Evolutionary conservation across 768 basidiomycete species (phyloP).

Genomic region (Suillus discolor): DNA sequence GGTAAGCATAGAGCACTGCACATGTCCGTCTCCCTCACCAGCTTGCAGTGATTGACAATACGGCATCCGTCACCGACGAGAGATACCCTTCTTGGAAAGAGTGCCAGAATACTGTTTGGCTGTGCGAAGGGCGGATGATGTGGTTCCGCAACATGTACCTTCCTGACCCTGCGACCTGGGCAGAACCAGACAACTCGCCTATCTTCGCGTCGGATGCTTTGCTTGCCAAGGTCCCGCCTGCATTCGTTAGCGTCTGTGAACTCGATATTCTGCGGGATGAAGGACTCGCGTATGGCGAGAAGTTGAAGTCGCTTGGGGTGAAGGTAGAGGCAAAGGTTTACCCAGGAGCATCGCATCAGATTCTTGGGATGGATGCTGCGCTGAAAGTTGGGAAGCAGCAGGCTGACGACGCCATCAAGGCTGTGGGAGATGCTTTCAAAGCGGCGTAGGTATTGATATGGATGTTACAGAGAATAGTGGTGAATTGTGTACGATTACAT

Average conservation of each 20-base stretch:
- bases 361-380: conserved; percentile 69
- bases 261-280: conserved; percentile 70
- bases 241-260: conserved; percentile 67
- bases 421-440: conserved; percentile 25
- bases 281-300: conserved; percentile 63
- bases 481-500: no score
- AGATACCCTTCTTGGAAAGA: conserved; percentile 54
- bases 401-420: conserved; percentile 26
- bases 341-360: conserved; percentile 61
- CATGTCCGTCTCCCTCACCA: background rate
- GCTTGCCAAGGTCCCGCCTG: conserved; percentile 51
- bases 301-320: conserved; percentile 53
- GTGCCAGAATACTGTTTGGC: conserved; percentile 60
- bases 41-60: conserved; percentile 62
- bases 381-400: conserved; percentile 17
- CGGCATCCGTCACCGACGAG: conserved; percentile 44
- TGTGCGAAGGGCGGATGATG: conserved; percentile 62
- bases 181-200: conserved; percentile 71
- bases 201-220: conserved; percentile 64
- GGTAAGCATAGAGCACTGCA: conserved; percentile 17
- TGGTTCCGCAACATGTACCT: conserved; percentile 75
- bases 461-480: background rate
- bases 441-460: background rate
- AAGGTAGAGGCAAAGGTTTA: conserved; percentile 58
- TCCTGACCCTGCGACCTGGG: conserved; percentile 58